Conservation (phyloP, 768 basidiomycete species). For the Suillus subluteus region DNA sequence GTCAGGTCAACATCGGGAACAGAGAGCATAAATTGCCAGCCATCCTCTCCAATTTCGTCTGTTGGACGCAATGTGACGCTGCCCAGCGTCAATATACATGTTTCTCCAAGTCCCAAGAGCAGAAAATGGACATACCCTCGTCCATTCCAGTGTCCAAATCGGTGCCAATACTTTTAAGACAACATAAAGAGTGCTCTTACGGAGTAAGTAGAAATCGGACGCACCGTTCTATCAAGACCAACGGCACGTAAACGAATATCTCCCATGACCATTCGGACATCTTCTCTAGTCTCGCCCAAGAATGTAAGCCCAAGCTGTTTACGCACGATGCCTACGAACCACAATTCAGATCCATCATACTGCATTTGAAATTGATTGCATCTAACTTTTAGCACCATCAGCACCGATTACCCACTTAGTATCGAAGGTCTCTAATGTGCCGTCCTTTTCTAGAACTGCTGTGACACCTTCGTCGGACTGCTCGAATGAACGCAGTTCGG, state of each 20-base stretch:
- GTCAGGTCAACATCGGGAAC: constrained; percentile 17
- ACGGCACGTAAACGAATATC: constrained; percentile 41
- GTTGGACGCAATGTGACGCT: constrained; percentile 19
- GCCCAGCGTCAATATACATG: background rate
- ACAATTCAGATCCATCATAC: background rate
- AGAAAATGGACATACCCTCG: background rate
- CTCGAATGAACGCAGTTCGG: constrained; percentile 38
- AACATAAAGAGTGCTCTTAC: background rate
- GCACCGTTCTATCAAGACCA: constrained; percentile 43
- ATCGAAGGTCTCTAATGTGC: constrained; percentile 5
- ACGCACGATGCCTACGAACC: constrained; percentile 9
- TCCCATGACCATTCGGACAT: constrained; percentile 29
- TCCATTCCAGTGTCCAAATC: constrained; percentile 42
- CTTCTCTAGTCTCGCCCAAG: constrained; percentile 34
- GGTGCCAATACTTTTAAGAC: constrained; percentile 25
- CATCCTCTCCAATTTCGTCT: constrained; percentile 27
- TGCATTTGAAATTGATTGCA: background rate
- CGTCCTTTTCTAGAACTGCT: constrained; percentile 16
- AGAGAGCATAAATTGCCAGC: constrained; percentile 21
- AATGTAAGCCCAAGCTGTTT: constrained; percentile 18
- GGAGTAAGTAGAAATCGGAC: constrained; percentile 9
- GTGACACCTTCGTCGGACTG: constrained; percentile 36
- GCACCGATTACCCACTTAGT: constrained; percentile 19
- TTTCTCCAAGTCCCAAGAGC: background rate
- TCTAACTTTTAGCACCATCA: constrained; percentile 22